Base-by-base conservation (phyloP, 345 rosid species). In the Aquilaria sinensis region DNA sequence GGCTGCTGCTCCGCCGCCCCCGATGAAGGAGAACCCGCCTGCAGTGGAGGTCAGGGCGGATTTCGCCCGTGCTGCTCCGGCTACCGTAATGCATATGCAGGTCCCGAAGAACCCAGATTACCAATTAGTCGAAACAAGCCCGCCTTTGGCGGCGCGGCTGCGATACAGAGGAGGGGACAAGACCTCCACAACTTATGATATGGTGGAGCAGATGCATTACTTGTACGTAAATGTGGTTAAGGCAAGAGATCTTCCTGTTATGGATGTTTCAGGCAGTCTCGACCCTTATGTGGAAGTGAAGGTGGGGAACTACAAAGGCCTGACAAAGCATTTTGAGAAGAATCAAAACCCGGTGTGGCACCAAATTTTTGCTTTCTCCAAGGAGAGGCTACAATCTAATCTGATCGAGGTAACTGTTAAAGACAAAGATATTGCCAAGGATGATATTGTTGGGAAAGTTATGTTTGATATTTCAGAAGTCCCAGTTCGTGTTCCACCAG, bases 201-300 rank as follows among this genome's bases (percentile, higher is more conserved):
- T 94, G 47, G 99, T 94, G 5, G 97, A 90, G 79, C 89, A 83
- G 80, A 94, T 90, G 97, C 87, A 82, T 46, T 94, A 72, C 72
- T 80, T 94, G 47, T 94, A 85, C 68, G 97, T 88, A 23, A 81
- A 75, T 69, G 99, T 94, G 10, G 99, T 94, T 3, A 94, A 90
- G 70, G 99, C 96, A 37, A 83, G 78, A 76, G 91, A 87, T 68
- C 87, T 94, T 29, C 99, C 99, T 0, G 83, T 64, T 14, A 94
- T 82, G 87, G 97, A 90, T 65, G 77, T 88, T 8, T 71, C 97
- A 7, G 97, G 99, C 3, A 87, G 93, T 62, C 78, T 88, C 16
- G 99, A 94, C 63, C 99, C 99, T 57, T 94, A 90, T 41, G 99
- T 84, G 46, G 99, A 94, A 75, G 97, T 90, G 69, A 94, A 76